Conservation (phyloP, 106 monocot genomes). For the Phalaenopsis aphrodite region DNA sequence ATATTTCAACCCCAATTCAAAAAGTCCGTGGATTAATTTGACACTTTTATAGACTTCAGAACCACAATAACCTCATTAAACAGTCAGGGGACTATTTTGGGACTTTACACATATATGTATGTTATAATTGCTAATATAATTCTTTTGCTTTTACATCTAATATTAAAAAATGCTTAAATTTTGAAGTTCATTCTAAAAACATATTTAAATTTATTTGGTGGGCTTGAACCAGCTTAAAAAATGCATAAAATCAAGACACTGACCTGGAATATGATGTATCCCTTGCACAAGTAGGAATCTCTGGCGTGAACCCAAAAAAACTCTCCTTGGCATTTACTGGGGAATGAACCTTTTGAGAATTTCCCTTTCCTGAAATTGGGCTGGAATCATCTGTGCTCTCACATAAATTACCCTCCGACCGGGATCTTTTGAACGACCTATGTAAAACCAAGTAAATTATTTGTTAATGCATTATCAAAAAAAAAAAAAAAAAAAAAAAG, state of each 20-base stretch:
- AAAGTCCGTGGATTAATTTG: too few relatives aligned
- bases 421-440: conserved; percentile 77
- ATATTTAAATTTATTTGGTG: not conserved
- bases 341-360: conserved; percentile 15
- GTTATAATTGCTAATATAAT: not conserved
- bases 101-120: too few relatives aligned
- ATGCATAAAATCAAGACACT: not conserved
- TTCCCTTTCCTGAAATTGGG: conserved; percentile 18
- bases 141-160: not conserved
- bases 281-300: conserved; percentile 41
- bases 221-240: not conserved
- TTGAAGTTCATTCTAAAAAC: not conserved
- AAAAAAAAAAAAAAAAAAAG: too few relatives aligned
- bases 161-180: not conserved
- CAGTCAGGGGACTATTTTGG: too few relatives aligned
- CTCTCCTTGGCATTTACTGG: conserved; percentile 15
- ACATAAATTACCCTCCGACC: conserved; percentile 69
- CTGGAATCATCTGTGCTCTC: conserved; percentile 24
- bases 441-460: conserved; percentile 3
- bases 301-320: conserved; percentile 57
- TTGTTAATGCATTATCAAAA: not conserved
- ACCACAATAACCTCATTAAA: too few relatives aligned
- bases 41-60: too few relatives aligned
- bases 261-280: conserved; percentile 58
- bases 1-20: too few relatives aligned